Percentiles rank a stretch among this genome's conserved stretches.
phyloP scores from a whole-genome alignment of 2,329 filamentous ascomycete species.

The Beauveria varroae region DNA sequence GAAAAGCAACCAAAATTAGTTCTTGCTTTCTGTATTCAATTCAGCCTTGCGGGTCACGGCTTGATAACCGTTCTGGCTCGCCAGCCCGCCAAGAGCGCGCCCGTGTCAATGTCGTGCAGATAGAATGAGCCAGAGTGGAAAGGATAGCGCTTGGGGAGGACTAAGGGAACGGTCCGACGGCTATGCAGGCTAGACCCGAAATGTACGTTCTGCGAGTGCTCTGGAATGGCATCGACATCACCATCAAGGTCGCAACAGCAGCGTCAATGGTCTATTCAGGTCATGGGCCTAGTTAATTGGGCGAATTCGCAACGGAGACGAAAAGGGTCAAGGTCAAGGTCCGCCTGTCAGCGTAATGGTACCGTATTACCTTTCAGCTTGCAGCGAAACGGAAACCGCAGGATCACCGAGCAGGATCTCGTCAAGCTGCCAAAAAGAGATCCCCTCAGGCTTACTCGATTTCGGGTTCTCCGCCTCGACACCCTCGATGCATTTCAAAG shows the following conservation, averaged over 20 bases:
- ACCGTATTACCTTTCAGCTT: not conserved
- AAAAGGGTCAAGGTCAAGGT: conserved; percentile 1
- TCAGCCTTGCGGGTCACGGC: not conserved
- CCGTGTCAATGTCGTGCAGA: not conserved
- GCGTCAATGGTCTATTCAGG: no score
- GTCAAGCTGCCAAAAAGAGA: not conserved
- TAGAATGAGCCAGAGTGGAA: not conserved
- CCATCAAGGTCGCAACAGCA: not conserved
- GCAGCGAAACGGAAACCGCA: not conserved
- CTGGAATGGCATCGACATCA: not conserved
- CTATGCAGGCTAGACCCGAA: conserved; percentile 6
- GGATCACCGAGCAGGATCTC: conserved; percentile 3
- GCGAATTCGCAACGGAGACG: not conserved
- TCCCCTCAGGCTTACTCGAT: not conserved
- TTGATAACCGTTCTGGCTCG: not conserved
- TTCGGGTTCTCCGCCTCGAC: not conserved
- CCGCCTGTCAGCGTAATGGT: not conserved
- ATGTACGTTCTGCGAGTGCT: not conserved
- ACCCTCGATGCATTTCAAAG: not conserved
- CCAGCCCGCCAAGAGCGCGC: not conserved
- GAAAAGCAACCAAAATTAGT: not conserved
- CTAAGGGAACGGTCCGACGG: not conserved
- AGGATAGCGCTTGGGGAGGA: not conserved
- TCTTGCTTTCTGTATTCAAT: not conserved
- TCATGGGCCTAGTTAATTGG: no score